Base-by-base conservation (phyloP, 805 yeast species). In the Starmerella stigmatis region DNA sequence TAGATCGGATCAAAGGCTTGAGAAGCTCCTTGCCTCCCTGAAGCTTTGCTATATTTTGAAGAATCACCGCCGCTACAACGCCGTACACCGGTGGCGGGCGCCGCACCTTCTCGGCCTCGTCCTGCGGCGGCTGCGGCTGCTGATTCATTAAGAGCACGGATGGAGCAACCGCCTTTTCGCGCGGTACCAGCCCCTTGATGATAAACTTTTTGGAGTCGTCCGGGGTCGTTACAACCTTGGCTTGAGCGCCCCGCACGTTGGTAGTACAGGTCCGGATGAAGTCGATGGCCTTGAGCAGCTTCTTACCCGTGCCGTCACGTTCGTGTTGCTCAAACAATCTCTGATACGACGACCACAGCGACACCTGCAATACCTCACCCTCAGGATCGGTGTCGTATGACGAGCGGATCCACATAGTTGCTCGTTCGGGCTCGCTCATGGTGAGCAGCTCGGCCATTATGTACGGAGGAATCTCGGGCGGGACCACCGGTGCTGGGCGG, bases 321-420 rank as follows among this genome's bases (percentile, higher is more conserved):
- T 68, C 68, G 44, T 74, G 75, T 44, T 72, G 73, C 49, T 81
- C 81, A 57, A 92, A 92, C 60, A 82, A 92, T 12, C 78, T 68
- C 62, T 92, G 97, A 65, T 92, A 92, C 0, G 94, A 78, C 62
- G 86, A 85, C 98, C 98, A 92, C 35, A 92, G 72, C 16, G 94
- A 82, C 21, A 92, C 88, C 65, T 92, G 98, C 0, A 96, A 86
- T 10, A 88, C 95, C 59, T 86, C 95, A 4, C 89, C 86, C 8
- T 72, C 77, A 10, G 74, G 67, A 36, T 71, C 76, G 4, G 94
- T 86, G 55, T 79, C 86, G 64, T 86, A 92, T 53, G 89, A 81
- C 54, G 94, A 79, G 55, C 95, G 75, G 70, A 92, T 79, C 97
- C 97, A 92, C 25, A 86, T 74, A 5, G 94, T 84, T 0, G 97